Percentiles rank a stretch among this genome's conserved stretches.
These are phyloP conservation scores for Zalaria obscura DNA, from an alignment of 2,329 filamentous ascomycete genomes.

Conservation along the genomic window DNA sequence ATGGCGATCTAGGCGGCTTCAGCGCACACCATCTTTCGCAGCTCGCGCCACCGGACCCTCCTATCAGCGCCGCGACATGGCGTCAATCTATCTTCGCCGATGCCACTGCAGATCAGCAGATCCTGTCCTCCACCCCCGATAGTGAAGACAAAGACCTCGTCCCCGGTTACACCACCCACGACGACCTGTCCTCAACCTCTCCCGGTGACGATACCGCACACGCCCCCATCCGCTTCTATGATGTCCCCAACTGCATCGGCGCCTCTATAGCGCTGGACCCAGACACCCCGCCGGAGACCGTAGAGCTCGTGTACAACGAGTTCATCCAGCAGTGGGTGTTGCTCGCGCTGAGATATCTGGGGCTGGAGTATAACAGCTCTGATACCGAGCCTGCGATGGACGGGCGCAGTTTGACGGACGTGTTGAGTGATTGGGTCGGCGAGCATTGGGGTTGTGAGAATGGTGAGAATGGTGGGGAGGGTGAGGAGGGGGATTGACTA, in stretches of 20 bases:
- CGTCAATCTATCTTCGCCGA: neutral
- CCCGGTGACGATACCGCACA: conserved; percentile 80
- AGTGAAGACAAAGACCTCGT: conserved; percentile 24
- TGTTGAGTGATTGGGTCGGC: conserved; percentile 46
- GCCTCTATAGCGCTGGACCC: conserved; percentile 48
- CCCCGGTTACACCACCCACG: conserved; percentile 81
- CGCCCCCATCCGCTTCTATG: conserved; percentile 56
- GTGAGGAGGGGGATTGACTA: too few relatives aligned
- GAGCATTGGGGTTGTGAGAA: conserved; percentile 35
- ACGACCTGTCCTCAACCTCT: conserved; percentile 60
- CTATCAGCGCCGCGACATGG: neutral
- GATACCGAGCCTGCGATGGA: conserved; percentile 40
- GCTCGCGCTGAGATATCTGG: conserved; percentile 52
- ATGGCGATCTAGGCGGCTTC: conserved; percentile 19
- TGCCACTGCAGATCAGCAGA: neutral
- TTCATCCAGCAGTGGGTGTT: conserved; percentile 77
- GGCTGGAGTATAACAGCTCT: conserved; percentile 32
- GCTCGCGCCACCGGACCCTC: conserved; percentile 5
- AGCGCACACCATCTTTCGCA: conserved; percentile 1
- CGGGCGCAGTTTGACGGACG: conserved; percentile 39
- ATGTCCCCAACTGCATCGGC: conserved; percentile 73
- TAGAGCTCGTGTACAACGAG: conserved; percentile 84
- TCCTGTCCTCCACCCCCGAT: neutral
- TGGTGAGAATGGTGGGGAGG: too few relatives aligned
- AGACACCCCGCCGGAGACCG: conserved; percentile 45